Percentiles rank a stretch among this genome's conserved stretches.
phyloP scores from a whole-genome alignment of 371 early-diverging fungal species.

The Mucor saturninus region DNA sequence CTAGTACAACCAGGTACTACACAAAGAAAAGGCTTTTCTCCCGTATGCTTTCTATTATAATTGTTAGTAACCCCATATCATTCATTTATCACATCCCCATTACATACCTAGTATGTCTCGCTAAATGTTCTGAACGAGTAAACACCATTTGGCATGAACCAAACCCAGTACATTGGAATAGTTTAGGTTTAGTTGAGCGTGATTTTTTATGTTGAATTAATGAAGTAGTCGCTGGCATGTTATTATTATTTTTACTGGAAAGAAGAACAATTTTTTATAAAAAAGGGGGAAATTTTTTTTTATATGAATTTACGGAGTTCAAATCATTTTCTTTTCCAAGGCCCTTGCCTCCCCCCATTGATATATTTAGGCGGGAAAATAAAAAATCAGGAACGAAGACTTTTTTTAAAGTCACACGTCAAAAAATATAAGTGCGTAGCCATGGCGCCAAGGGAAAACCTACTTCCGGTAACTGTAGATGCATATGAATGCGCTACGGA shows the following conservation, averaged over 20 bases:
- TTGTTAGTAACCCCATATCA: constrained; percentile 5
- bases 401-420: not conserved
- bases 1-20: constrained; percentile 63
- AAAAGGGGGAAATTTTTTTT: constrained; percentile 6
- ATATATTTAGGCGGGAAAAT: constrained; percentile 4
- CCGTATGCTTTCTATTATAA: constrained; percentile 57
- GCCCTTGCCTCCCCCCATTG: not conserved
- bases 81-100: not conserved
- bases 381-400: constrained; percentile 9
- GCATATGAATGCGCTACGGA: no score
- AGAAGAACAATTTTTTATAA: not conserved
- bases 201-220: constrained; percentile 13
- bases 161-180: constrained; percentile 64
- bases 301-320: constrained; percentile 5
- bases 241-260: constrained; percentile 1
- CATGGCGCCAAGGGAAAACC: no score
- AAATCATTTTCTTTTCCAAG: constrained; percentile 1
- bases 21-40: constrained; percentile 68
- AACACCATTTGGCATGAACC: constrained; percentile 65
- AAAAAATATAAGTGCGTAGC: no score
- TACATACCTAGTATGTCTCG: constrained; percentile 58
- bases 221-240: constrained; percentile 18
- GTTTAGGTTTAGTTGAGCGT: constrained; percentile 43
- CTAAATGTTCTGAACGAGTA: constrained; percentile 66
- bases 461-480: no score